Evolutionary conservation across 257 asterid species (phyloP).

Genomic region (Solanum rostratum): DNA sequence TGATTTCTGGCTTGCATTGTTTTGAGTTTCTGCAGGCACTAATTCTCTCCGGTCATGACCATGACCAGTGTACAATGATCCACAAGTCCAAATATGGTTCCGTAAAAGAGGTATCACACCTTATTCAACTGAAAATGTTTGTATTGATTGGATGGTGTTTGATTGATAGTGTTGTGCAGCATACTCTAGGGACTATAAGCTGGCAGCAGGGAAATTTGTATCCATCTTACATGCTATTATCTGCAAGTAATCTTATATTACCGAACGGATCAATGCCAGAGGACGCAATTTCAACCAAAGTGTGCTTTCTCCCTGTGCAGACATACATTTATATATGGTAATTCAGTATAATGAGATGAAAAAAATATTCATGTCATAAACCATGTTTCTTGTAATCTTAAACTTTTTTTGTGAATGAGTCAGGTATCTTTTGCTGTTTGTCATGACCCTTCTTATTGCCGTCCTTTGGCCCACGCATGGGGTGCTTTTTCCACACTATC

Average conservation of each 20-base stretch:
- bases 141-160: conserved; percentile 6
- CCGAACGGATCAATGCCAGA: conserved; percentile 20
- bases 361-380: neutral
- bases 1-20: neutral
- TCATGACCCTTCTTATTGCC: conserved; percentile 44
- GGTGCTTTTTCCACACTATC: conserved; percentile 23
- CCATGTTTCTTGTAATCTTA: neutral
- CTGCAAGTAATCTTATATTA: conserved; percentile 39
- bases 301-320: conserved; percentile 94
- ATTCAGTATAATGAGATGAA: neutral
- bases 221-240: conserved; percentile 91
- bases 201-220: conserved; percentile 96
- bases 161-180: conserved; percentile 49
- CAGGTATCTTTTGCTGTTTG: conserved; percentile 77
- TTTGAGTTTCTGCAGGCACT: conserved; percentile 41
- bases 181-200: conserved; percentile 90
- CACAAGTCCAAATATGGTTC: conserved; percentile 47
- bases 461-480: conserved; percentile 67
- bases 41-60: conserved; percentile 92
- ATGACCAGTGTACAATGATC: conserved; percentile 80
- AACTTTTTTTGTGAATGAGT: conserved; percentile 1
- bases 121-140: neutral
- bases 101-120: conserved; percentile 52
- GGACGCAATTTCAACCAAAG: conserved; percentile 35
- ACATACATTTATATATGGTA: conserved; percentile 75